Evolutionary conservation across 768 basidiomycete genomes (phyloP).

Genomic region (Tylopilus sp.): DNA sequence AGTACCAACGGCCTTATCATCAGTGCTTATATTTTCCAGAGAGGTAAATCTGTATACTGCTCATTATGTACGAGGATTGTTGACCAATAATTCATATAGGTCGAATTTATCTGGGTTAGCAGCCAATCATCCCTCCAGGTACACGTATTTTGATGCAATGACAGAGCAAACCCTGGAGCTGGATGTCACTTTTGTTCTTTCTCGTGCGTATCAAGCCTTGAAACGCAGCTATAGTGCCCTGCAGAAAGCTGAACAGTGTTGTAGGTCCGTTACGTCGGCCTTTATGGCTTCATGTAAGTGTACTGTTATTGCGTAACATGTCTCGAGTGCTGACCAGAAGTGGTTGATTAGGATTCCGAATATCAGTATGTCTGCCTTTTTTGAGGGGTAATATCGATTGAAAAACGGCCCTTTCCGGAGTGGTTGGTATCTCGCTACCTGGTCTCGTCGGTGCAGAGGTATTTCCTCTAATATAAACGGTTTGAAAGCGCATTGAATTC

Average conservation of each 20-base stretch:
- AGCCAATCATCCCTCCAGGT: no score
- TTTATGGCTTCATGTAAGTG: neutral
- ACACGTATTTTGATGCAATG: no score
- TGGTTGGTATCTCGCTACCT: conserved; percentile 5
- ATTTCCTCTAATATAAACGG: neutral
- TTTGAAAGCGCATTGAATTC: neutral
- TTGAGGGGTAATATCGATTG: neutral
- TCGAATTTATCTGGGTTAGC: no score
- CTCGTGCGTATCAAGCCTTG: neutral
- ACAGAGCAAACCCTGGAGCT: neutral
- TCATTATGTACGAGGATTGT: neutral
- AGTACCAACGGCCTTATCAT: neutral
- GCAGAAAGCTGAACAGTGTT: neutral
- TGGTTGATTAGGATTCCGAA: neutral
- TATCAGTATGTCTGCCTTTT: neutral
- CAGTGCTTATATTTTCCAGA: neutral
- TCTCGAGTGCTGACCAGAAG: neutral
- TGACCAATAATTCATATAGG: neutral
- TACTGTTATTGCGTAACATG: neutral
- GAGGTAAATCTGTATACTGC: neutral
- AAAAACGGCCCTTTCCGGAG: neutral
- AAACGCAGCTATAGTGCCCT: neutral
- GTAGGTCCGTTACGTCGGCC: neutral
- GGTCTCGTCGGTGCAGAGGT: neutral
- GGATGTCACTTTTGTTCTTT: neutral